A percentile compares a stretch with the other conserved stretches of the same genome.
phyloP scores from a whole-genome alignment of 2,329 filamentous ascomycete genomes.

The Nothophaeocryptopus gaeumannii region DNA sequence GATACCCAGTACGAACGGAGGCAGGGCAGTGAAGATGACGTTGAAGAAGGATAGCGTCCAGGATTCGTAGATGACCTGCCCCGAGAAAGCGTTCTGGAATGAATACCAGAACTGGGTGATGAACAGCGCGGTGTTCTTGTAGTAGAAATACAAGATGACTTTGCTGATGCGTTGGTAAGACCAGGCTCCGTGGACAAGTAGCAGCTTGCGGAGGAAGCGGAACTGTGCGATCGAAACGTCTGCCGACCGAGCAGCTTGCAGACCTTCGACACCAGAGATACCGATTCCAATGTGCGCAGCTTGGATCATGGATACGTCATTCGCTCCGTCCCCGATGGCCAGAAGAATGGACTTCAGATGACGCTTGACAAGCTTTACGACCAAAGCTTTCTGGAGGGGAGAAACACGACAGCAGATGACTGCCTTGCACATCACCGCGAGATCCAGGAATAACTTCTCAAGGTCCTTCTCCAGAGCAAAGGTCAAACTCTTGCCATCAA shows the following conservation, averaged over 20 bases:
- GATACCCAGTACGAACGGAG: slow-evolving; percentile 90
- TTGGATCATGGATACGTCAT: slow-evolving; percentile 99
- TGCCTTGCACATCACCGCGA: slow-evolving; percentile 96
- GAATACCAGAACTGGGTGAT: slow-evolving; percentile 97
- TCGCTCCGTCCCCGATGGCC: slow-evolving; percentile 94
- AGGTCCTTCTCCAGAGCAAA: slow-evolving; percentile 90
- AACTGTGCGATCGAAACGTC: slow-evolving; percentile 97
- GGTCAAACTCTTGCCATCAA: slow-evolving; percentile 93
- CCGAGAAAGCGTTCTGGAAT: slow-evolving; percentile 97
- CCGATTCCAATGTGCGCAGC: slow-evolving; percentile 96
- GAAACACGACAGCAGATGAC: slow-evolving; percentile 97
- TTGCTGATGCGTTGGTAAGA: slow-evolving; percentile 96
- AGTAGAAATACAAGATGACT: slow-evolving; percentile 97
- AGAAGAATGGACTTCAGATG: slow-evolving; percentile 88
- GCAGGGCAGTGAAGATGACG: slow-evolving; percentile 93
- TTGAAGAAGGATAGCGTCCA: slow-evolving; percentile 99
- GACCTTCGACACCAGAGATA: slow-evolving; percentile 94
- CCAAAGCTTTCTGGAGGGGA: slow-evolving; percentile 91
- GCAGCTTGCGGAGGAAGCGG: slow-evolving; percentile 85
- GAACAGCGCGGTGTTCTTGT: slow-evolving; percentile 98
- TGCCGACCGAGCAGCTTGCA: slow-evolving; percentile 91
- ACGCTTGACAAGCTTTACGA: slow-evolving; percentile 96
- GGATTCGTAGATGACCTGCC: slow-evolving; percentile 96
- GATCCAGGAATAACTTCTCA: slow-evolving; percentile 87
- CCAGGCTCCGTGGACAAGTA: slow-evolving; percentile 95